phyloP scores from a whole-genome alignment of 495 filamentous ascomycete genomes.

The Penicillium dipodomyicola region DNA sequence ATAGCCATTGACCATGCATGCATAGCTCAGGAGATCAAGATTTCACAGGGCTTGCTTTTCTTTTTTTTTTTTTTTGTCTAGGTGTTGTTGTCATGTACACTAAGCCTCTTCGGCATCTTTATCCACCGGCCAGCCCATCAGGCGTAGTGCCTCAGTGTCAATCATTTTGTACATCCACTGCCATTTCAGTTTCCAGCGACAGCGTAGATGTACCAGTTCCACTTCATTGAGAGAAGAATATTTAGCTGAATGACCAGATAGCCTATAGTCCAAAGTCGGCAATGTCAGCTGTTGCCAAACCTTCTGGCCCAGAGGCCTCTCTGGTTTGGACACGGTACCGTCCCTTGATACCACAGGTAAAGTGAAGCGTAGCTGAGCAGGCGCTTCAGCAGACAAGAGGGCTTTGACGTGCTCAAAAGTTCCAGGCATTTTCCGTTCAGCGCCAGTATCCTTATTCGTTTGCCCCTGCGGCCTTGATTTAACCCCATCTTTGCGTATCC shows the following conservation, averaged over 20 bases:
- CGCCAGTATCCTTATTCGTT: neutral
- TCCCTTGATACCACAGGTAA: conserved; percentile 35
- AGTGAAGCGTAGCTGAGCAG: conserved; percentile 36
- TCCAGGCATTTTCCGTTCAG: neutral
- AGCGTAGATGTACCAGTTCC: conserved; percentile 15
- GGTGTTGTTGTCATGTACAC: conserved; percentile 26
- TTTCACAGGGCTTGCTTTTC: conserved; percentile 18
- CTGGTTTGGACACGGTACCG: neutral
- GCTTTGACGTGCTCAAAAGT: conserved; percentile 11
- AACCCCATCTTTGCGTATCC: conserved; percentile 12
- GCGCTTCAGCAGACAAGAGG: conserved; percentile 24
- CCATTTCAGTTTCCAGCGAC: conserved; percentile 31
- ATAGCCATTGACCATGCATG: conserved; percentile 20
- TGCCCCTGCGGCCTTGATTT: neutral
- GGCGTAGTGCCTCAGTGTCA: conserved; percentile 35
- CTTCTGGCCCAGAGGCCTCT: conserved; percentile 4
- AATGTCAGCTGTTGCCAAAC: conserved; percentile 28
- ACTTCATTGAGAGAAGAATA: conserved; percentile 6
- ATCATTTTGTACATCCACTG: conserved; percentile 49
- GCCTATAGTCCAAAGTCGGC: conserved; percentile 29
- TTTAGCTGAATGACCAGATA: conserved; percentile 11
- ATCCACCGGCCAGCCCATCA: conserved; percentile 33
- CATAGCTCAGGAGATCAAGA: conserved; percentile 31
- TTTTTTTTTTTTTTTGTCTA: conserved; percentile 29
- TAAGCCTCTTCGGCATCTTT: conserved; percentile 23